Percentiles rank a stretch among this genome's conserved stretches.
Evolutionary conservation across 2,329 filamentous ascomycete species (phyloP).

Genomic region (Coniochaeta prunicola): DNA sequence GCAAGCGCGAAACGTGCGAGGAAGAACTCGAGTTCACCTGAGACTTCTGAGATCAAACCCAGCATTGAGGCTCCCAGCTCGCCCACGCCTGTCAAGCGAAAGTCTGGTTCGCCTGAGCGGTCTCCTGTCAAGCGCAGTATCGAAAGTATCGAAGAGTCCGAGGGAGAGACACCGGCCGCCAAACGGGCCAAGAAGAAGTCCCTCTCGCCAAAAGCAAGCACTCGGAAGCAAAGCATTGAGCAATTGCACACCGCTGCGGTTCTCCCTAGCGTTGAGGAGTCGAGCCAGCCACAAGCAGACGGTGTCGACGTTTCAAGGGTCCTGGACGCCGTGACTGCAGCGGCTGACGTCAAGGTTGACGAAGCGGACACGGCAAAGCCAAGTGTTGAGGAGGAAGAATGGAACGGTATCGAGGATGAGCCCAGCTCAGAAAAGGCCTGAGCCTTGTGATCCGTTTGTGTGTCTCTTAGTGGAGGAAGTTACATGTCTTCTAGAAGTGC

Average conservation of each 20-base stretch:
- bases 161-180: not conserved
- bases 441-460: not conserved
- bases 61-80: not conserved
- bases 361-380: not conserved
- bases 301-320: not conserved
- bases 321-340: not conserved
- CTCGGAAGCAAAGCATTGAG: not conserved
- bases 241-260: not conserved
- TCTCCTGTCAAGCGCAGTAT: not conserved
- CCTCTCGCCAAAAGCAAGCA: not conserved
- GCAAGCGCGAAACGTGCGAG: not conserved
- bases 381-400: slow-evolving; percentile 2
- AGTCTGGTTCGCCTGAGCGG: not conserved
- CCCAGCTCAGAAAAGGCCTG: not conserved
- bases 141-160: not conserved
- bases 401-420: slow-evolving; percentile 9
- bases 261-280: not conserved
- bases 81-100: not conserved
- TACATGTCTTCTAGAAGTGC: not conserved
- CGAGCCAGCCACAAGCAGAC: not conserved
- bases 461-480: not conserved
- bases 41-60: not conserved
- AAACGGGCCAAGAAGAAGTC: not conserved
- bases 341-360: not conserved
- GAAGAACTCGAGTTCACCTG: slow-evolving; percentile 2